Conservation (phyloP, 495 filamentous ascomycete species). For the Talaromyces trachyspermus region DNA sequence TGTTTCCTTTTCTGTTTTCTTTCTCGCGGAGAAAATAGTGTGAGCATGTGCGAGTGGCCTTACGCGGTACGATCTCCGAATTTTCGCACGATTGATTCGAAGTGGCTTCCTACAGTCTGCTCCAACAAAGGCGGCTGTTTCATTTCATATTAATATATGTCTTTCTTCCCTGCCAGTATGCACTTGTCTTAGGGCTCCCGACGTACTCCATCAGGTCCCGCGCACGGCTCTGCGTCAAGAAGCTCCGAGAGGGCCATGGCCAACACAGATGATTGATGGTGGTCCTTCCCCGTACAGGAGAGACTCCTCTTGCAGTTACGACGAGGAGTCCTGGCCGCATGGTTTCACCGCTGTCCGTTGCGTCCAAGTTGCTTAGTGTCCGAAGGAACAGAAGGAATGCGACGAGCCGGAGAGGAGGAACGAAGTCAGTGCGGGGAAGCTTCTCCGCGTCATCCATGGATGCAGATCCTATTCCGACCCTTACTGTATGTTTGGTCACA, state of each 20-base stretch:
- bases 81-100: constrained; percentile 57
- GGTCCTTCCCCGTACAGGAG: background rate
- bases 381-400: too few species aligned
- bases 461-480: too few species aligned
- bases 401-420: too few species aligned
- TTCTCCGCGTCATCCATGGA: too few species aligned
- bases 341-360: background rate
- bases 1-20: too few species aligned
- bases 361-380: too few species aligned
- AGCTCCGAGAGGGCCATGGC: constrained; percentile 14
- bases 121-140: constrained; percentile 63
- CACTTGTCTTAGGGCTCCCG: background rate
- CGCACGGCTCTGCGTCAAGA: constrained; percentile 42
- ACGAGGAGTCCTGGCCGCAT: background rate
- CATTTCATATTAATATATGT: background rate
- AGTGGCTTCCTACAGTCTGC: constrained; percentile 75
- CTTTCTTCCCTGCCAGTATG: constrained; percentile 2
- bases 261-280: background rate
- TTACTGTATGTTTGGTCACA: too few species aligned
- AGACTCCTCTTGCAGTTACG: background rate
- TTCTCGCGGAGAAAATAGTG: too few species aligned
- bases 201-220: constrained; percentile 38
- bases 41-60: too few species aligned
- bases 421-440: too few species aligned
- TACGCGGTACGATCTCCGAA: constrained; percentile 73